A percentile compares a stretch with the other conserved stretches of the same genome.
Conservation (phyloP, 2,329 filamentous ascomycete genomes). For the Aspergillus brunneoviolaceus region DNA sequence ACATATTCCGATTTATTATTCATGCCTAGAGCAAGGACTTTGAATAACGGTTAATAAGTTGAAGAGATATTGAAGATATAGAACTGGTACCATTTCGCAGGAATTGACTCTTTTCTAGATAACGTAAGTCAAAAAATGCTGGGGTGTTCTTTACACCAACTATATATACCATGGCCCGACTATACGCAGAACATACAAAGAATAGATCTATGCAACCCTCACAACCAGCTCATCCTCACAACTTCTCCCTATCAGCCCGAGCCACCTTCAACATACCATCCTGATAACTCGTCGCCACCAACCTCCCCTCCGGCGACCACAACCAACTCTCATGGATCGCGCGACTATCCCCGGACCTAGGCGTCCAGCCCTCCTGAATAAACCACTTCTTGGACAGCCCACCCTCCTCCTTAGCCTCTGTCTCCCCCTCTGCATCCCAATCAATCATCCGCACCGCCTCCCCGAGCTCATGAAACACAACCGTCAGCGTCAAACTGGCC, state of each 20-base stretch:
- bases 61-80: no score
- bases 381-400: slow-evolving; percentile 45
- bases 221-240: slow-evolving; percentile 14
- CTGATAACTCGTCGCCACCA: slow-evolving; percentile 51
- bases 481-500: slow-evolving; percentile 50
- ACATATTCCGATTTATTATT: no score
- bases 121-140: no score
- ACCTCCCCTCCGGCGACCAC: slow-evolving; percentile 44
- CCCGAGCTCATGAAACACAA: slow-evolving; percentile 48
- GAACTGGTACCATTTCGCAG: no score
- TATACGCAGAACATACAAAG: no score
- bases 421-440: slow-evolving; percentile 23
- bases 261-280: slow-evolving; percentile 49
- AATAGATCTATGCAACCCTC: no score
- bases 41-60: no score
- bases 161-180: no score
- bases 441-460: slow-evolving; percentile 45
- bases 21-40: no score
- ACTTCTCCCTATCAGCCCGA: slow-evolving; percentile 19
- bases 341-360: slow-evolving; percentile 46
- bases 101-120: no score
- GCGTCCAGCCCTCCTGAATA: slow-evolving; percentile 50
- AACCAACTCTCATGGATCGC: slow-evolving; percentile 50
- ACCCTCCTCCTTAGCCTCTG: slow-evolving; percentile 13
- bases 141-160: no score